phyloP scores from a whole-genome alignment of 768 basidiomycete species.

The Fomitopsis serialis region DNA sequence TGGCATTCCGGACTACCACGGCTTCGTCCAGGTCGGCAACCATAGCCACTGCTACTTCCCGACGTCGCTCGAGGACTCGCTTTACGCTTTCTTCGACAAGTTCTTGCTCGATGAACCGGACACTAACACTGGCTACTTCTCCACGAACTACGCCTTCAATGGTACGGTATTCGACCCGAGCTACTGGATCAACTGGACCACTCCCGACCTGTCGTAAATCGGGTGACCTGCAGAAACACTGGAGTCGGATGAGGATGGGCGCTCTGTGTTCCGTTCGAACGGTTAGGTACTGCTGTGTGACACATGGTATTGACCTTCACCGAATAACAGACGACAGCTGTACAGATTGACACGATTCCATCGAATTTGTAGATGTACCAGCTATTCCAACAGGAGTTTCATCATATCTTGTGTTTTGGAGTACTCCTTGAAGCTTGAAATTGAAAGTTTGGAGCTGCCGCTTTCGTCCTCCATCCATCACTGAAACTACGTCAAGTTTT shows the following conservation, averaged over 20 bases:
- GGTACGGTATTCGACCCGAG: slow-evolving; percentile 33
- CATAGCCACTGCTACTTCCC: slow-evolving; percentile 56
- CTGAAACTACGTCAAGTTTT: no score
- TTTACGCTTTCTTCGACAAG: slow-evolving; percentile 51
- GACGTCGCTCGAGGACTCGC: slow-evolving; percentile 33
- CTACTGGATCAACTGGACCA: slow-evolving; percentile 46
- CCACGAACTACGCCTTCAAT: slow-evolving; percentile 37
- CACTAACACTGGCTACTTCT: slow-evolving; percentile 41
- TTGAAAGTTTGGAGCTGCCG: no score
- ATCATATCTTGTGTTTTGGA: no score
- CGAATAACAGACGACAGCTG: no score
- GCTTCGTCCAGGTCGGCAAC: slow-evolving; percentile 48
- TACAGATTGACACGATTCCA: no score
- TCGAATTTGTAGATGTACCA: no score
- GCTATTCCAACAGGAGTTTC: no score
- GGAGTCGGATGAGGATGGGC: background rate
- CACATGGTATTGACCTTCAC: no score
- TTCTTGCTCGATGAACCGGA: slow-evolving; percentile 43
- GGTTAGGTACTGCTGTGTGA: no score
- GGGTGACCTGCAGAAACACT: background rate
- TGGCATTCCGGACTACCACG: slow-evolving; percentile 41
- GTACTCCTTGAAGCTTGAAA: no score
- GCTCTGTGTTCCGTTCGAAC: no score
- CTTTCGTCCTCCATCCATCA: no score
- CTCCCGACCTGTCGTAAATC: slow-evolving; percentile 30